These are phyloP conservation scores for Puccinia brachypodii DNA, from an alignment of 1,284 basidiomycete genomes.

Conservation along the genomic window DNA sequence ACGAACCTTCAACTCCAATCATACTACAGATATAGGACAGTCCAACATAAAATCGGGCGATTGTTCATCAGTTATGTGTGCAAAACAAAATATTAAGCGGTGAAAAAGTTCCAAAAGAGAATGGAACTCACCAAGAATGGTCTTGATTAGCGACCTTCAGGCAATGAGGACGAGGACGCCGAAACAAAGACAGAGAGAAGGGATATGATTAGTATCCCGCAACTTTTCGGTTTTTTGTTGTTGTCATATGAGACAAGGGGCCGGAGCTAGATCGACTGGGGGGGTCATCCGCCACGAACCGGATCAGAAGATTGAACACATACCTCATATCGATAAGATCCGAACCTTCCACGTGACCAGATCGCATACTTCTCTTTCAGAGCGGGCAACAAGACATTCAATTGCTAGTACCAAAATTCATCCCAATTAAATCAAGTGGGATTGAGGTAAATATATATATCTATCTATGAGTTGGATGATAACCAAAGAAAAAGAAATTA, in stretches of 20 bases:
- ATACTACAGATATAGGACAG: conserved; percentile 7
- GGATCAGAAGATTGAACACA: conserved; percentile 49
- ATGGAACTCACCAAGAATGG: conserved; percentile 39
- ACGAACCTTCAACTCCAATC: conserved; percentile 46
- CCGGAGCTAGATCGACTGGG: no score
- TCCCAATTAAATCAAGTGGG: no score
- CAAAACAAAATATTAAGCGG: no score
- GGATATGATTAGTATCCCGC: background rate
- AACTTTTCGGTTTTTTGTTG: background rate
- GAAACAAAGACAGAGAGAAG: background rate
- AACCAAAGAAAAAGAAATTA: conserved; percentile 22
- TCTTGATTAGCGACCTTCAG: conserved; percentile 44
- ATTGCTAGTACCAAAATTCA: conserved; percentile 52
- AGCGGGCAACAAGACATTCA: conserved; percentile 56
- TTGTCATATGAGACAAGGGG: background rate
- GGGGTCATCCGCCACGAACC: background rate
- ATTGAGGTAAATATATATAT: conserved; percentile 56
- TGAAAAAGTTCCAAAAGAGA: background rate
- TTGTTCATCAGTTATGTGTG: background rate
- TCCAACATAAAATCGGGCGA: background rate
- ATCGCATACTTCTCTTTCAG: conserved; percentile 60
- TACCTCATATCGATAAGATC: conserved; percentile 62
- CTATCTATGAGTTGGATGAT: no score
- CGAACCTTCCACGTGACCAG: conserved; percentile 62
- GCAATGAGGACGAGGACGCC: background rate